A percentile compares a stretch with the other conserved stretches of the same genome.
phyloP scores from a whole-genome alignment of 2,329 filamentous ascomycete species.

The Fusarium pininemorale region DNA sequence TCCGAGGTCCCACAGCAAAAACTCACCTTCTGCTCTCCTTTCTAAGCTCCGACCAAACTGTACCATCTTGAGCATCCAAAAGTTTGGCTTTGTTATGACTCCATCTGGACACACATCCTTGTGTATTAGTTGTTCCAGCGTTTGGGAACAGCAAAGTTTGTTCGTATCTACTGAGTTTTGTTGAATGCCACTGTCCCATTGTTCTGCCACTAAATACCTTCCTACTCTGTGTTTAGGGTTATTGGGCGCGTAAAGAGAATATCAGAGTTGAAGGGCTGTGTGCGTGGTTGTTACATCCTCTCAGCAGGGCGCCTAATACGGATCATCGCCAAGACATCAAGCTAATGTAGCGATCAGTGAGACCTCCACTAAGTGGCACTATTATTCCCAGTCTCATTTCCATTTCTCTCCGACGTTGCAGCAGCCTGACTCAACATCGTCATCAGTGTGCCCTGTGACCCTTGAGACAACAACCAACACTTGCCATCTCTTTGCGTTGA shows the following conservation, averaged over 20 bases:
- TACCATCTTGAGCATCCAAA: not conserved
- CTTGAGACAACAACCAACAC: conserved; percentile 8
- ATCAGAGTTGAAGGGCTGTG: not conserved
- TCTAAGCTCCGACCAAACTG: not conserved
- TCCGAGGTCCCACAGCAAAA: not conserved
- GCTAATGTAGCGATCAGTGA: not conserved
- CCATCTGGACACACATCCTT: not conserved
- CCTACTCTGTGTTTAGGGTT: not conserved
- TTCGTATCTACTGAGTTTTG: not conserved
- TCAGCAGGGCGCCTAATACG: conserved; percentile 18
- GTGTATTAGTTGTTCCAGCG: not conserved
- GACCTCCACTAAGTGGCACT: conserved; percentile 15
- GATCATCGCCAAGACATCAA: conserved; percentile 21
- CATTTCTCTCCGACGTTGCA: conserved; percentile 22
- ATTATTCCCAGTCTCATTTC: conserved; percentile 35
- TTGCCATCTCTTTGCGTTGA: not conserved
- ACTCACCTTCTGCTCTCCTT: conserved; percentile 6
- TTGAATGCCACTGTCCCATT: not conserved
- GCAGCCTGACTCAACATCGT: not conserved
- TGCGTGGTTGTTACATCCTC: conserved; percentile 1
- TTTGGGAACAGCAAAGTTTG: not conserved
- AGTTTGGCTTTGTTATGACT: conserved; percentile 13
- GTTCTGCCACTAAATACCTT: not conserved
- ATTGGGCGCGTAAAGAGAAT: not conserved
- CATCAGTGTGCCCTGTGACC: conserved; percentile 13